phyloP scores from a whole-genome alignment of 371 early-diverging fungal genomes.

The Nematocida ausubeli region DNA sequence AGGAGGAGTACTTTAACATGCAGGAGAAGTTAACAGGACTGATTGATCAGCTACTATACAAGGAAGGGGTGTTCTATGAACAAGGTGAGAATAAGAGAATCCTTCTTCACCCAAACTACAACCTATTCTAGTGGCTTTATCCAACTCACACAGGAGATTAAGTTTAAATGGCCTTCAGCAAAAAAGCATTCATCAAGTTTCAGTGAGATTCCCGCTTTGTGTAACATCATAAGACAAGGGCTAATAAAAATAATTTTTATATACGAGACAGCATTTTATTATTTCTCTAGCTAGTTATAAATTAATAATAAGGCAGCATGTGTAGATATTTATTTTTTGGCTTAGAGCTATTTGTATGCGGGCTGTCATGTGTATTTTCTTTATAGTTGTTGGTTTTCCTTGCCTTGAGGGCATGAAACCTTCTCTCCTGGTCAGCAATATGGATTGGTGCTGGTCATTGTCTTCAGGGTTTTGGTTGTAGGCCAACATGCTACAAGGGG shows the following conservation, averaged over 20 bases:
- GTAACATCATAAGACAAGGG: constrained; percentile 52
- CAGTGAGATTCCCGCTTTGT: constrained; percentile 57
- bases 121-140: constrained; percentile 8
- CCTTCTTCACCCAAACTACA: constrained; percentile 68
- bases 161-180: constrained; percentile 30
- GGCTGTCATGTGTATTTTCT: no score
- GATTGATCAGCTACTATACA: constrained; percentile 70
- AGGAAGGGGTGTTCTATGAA: constrained; percentile 67
- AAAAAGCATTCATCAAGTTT: constrained; percentile 36
- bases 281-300: background rate
- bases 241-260: constrained; percentile 7
- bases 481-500: no score
- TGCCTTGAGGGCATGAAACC: no score
- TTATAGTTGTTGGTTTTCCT: no score
- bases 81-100: constrained; percentile 55
- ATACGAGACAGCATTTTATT: background rate
- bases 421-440: no score
- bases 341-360: no score
- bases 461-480: no score
- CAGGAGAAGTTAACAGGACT: constrained; percentile 73
- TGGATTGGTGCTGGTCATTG: no score
- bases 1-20: constrained; percentile 72
- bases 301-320: no score
- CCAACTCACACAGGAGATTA: background rate
- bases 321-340: no score